phyloP scores from a whole-genome alignment of 208 protist genomes.

The Acanthamoeba sp. region DNA sequence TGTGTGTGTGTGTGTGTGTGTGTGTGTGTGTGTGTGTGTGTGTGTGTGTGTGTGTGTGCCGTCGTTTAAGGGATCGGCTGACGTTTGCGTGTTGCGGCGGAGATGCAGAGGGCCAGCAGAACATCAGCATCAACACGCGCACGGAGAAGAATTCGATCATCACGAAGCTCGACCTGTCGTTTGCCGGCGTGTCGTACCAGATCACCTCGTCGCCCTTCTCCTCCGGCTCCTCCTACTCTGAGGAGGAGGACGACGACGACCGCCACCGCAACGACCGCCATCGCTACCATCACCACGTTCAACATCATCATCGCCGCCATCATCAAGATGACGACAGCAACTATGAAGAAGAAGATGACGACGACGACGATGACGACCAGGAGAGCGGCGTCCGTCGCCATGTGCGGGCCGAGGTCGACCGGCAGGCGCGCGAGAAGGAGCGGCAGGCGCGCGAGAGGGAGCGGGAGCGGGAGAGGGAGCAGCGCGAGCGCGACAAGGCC shows the following conservation, averaged over 20 bases:
- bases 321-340: neutral
- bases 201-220: constrained; percentile 43
- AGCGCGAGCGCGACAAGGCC: neutral
- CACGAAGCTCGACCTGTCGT: constrained; percentile 55
- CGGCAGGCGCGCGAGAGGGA: neutral
- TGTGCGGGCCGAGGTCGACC: neutral
- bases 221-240: neutral
- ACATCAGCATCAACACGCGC: constrained; percentile 63
- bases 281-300: neutral
- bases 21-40: neutral
- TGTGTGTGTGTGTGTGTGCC: neutral
- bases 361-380: neutral
- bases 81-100: neutral
- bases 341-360: neutral
- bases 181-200: constrained; percentile 49
- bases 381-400: neutral
- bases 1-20: neutral
- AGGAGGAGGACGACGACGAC: neutral
- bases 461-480: neutral
- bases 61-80: neutral
- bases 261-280: neutral
- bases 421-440: constrained; percentile 2
- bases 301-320: neutral
- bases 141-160: constrained; percentile 67
- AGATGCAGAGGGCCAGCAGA: neutral